These are phyloP conservation scores for Metroxylon sagu DNA, from an alignment of 176 grass and related monocot genomes.

Conservation along the genomic window DNA sequence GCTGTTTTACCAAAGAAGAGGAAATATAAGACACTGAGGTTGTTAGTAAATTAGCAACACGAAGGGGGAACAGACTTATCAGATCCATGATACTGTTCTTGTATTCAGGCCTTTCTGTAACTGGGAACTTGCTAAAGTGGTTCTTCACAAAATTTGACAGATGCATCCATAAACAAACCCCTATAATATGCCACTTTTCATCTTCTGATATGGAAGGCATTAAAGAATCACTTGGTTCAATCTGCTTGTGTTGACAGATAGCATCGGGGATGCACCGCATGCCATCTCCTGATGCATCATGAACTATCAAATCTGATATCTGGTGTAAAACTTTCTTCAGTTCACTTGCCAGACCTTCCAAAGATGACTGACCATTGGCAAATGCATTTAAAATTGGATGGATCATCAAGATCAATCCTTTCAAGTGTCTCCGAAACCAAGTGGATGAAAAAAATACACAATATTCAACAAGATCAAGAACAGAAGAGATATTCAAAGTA, in stretches of 20 bases:
- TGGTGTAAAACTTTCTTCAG: constrained; percentile 40
- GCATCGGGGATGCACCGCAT: constrained; percentile 7
- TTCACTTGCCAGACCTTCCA: constrained; percentile 36
- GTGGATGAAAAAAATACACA: constrained; percentile 53
- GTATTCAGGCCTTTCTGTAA: constrained; percentile 29
- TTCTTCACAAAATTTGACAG: constrained; percentile 49
- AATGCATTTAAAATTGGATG: constrained; percentile 52
- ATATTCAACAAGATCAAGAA: constrained; percentile 69
- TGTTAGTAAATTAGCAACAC: constrained; percentile 43
- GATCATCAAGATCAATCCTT: constrained; percentile 48
- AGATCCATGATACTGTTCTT: constrained; percentile 24
- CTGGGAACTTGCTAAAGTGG: constrained; percentile 34
- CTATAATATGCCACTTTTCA: constrained; percentile 77
- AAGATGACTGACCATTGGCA: constrained; percentile 31
- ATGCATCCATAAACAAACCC: constrained; percentile 58
- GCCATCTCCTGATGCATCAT: constrained; percentile 29
- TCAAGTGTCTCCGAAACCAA: constrained; percentile 59
- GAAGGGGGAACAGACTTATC: constrained; percentile 16
- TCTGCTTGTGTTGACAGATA: constrained; percentile 18
- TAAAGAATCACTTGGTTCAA: constrained; percentile 18
- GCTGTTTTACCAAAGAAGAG: constrained; percentile 57
- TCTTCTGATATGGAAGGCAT: constrained; percentile 28
- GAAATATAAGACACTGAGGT: constrained; percentile 47
- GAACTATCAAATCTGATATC: constrained; percentile 21
- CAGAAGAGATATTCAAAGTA: constrained; percentile 24